phyloP scores from a whole-genome alignment of 2,329 filamentous ascomycete species.

The Aureobasidium melanogenum region DNA sequence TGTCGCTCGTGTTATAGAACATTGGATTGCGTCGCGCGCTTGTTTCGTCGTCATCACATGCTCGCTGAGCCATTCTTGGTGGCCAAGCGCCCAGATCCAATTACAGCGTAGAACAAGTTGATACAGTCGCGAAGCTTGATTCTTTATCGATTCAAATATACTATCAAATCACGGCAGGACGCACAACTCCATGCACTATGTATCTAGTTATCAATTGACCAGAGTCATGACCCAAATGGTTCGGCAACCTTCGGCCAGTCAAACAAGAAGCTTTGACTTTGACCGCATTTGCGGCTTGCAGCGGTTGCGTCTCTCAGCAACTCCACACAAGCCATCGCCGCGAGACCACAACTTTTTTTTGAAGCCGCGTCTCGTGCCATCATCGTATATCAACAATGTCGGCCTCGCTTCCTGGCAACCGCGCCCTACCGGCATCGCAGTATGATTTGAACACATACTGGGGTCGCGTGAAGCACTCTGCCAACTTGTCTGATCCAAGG shows the following conservation, averaged over 20 bases:
- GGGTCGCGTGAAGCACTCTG: conserved; percentile 85
- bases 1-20: conserved; percentile 4
- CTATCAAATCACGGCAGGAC: neutral
- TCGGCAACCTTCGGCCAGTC: neutral
- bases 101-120: neutral
- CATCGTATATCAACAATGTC: conserved; percentile 35
- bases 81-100: conserved; percentile 3
- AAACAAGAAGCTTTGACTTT: conserved; percentile 9
- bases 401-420: conserved; percentile 53
- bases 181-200: neutral
- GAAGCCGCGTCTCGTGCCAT: neutral
- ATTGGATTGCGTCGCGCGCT: neutral
- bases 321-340: neutral
- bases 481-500: conserved; percentile 90
- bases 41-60: conserved; percentile 9
- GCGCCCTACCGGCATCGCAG: conserved; percentile 83
- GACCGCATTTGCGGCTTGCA: neutral
- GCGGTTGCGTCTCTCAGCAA: neutral
- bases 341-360: neutral
- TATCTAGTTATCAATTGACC: neutral
- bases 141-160: neutral
- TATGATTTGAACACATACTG: conserved; percentile 91
- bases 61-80: conserved; percentile 9
- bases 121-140: neutral
- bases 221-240: neutral